Percentiles rank a stretch among this genome's conserved stretches.
phyloP scores from a whole-genome alignment of 148 eudicot species.

The Chenopodium berlandieri region DNA sequence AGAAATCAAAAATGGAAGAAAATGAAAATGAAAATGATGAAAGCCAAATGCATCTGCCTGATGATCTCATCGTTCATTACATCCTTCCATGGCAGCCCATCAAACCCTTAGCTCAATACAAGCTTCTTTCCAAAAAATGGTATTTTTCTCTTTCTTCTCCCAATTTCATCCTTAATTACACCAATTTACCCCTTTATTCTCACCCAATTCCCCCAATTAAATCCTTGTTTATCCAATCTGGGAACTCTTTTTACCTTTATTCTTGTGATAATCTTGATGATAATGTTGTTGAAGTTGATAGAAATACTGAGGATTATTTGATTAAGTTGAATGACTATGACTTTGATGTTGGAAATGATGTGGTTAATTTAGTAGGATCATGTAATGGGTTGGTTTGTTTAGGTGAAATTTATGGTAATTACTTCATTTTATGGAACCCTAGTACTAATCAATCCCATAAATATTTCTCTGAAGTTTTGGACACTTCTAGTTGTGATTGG shows the following conservation, averaged over 20 bases:
- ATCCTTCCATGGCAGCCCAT: slow-evolving; percentile 16
- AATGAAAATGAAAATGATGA: background rate
- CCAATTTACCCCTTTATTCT: background rate
- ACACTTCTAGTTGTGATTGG: background rate
- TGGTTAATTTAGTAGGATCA: background rate
- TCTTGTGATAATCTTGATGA: background rate
- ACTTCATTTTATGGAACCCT: slow-evolving; percentile 7
- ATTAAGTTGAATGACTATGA: background rate
- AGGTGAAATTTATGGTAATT: background rate
- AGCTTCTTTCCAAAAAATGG: slow-evolving; percentile 23
- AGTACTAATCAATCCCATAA: background rate
- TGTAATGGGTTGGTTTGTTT: slow-evolving; percentile 16
- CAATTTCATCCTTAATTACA: background rate
- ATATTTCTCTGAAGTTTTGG: background rate
- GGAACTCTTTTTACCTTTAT: background rate
- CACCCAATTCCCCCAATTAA: background rate
- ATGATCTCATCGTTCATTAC: slow-evolving; percentile 9
- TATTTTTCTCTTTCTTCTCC: slow-evolving; percentile 21
- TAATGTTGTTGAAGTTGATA: background rate
- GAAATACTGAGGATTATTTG: background rate
- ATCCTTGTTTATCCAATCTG: background rate
- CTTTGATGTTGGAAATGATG: background rate
- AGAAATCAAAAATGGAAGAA: background rate
- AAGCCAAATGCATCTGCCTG: background rate
- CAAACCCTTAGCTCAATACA: slow-evolving; percentile 11